These are phyloP conservation scores for Candida peoriensis DNA, from an alignment of 805 yeast genomes.

Conservation along the genomic window DNA sequence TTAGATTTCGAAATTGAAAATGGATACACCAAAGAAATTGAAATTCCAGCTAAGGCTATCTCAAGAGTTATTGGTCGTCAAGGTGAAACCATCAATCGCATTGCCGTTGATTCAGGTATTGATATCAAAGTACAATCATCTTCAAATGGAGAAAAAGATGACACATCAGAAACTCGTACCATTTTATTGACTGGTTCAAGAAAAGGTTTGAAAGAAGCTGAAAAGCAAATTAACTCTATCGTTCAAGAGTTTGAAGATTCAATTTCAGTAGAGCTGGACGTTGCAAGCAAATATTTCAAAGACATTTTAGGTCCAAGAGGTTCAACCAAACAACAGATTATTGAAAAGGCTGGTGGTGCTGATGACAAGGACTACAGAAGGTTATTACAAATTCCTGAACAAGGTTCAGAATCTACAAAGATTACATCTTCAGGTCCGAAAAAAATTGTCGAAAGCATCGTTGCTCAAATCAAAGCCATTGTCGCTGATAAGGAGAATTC, in stretches of 20 bases:
- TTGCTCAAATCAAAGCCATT: slow-evolving; percentile 55
- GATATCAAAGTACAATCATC: slow-evolving; percentile 37
- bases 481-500: slow-evolving; percentile 62
- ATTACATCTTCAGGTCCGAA: slow-evolving; percentile 74
- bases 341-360: slow-evolving; percentile 71
- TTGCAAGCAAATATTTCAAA: slow-evolving; percentile 71
- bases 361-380: slow-evolving; percentile 47
- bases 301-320: slow-evolving; percentile 78
- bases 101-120: slow-evolving; percentile 57
- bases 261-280: slow-evolving; percentile 51
- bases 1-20: slow-evolving; percentile 84
- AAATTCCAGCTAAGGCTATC: slow-evolving; percentile 69
- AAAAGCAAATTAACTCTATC: slow-evolving; percentile 53
- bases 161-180: slow-evolving; percentile 47
- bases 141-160: no score
- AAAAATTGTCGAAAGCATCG: slow-evolving; percentile 61
- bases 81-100: slow-evolving; percentile 79
- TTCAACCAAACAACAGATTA: slow-evolving; percentile 64
- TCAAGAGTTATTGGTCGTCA: slow-evolving; percentile 84
- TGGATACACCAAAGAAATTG: slow-evolving; percentile 59
- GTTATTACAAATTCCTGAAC: slow-evolving; percentile 65
- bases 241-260: slow-evolving; percentile 62
- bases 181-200: slow-evolving; percentile 76
- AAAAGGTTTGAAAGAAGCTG: slow-evolving; percentile 69
- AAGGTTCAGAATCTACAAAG: slow-evolving; percentile 48